phyloP scores from a whole-genome alignment of 352 stramenopile genomes.

The Elongisporangium anandrum region DNA sequence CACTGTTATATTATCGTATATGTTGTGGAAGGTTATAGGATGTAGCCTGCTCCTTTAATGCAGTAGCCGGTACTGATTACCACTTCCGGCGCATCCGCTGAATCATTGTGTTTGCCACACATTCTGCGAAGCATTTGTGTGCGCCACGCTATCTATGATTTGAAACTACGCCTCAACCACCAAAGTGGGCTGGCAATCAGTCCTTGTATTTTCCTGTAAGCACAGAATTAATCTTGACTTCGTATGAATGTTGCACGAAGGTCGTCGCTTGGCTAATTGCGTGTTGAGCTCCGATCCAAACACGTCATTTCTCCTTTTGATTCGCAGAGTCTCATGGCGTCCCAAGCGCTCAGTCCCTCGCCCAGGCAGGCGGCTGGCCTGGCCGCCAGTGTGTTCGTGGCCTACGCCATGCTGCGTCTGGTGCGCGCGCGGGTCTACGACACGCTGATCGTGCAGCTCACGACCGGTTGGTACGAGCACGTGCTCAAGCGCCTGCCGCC shows the following conservation, averaged over 20 bases:
- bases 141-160: too few relatives aligned
- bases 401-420: slow-evolving; percentile 51
- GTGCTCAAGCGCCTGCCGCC: slow-evolving; percentile 63
- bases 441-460: slow-evolving; percentile 82
- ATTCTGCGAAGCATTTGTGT: too few relatives aligned
- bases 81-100: too few relatives aligned
- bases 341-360: not conserved
- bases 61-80: too few relatives aligned
- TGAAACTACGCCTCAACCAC: too few relatives aligned
- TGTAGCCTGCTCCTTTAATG: too few relatives aligned
- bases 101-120: too few relatives aligned
- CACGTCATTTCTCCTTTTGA: not conserved
- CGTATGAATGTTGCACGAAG: not conserved
- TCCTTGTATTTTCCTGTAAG: too few relatives aligned
- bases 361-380: not conserved
- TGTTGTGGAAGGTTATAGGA: too few relatives aligned
- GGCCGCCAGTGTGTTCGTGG: slow-evolving; percentile 15
- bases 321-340: not conserved
- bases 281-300: not conserved
- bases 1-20: too few relatives aligned
- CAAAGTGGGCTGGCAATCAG: too few relatives aligned
- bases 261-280: not conserved
- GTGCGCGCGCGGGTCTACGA: slow-evolving; percentile 85
- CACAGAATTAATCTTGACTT: too few relatives aligned
- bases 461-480: slow-evolving; percentile 84